These are phyloP conservation scores for Ophiostoma himal-ulmi DNA, from an alignment of 2,329 filamentous ascomycete genomes.

Conservation along the genomic window DNA sequence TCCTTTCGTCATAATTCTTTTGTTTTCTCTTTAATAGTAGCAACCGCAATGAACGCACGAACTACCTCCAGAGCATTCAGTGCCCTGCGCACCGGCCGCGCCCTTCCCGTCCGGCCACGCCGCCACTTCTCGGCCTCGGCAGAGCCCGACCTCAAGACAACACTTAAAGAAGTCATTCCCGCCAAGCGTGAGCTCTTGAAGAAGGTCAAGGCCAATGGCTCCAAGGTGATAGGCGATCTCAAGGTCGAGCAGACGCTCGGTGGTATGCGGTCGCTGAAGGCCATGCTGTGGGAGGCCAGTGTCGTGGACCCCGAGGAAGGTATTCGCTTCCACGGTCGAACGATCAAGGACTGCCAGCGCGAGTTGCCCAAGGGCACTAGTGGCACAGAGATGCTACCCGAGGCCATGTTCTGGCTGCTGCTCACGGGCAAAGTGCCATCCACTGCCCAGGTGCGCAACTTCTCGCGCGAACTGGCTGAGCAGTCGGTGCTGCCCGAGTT, in stretches of 20 bases:
- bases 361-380: constrained; percentile 87
- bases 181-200: constrained; percentile 90
- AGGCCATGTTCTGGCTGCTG: constrained; percentile 99
- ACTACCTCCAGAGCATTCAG: constrained; percentile 25
- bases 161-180: constrained; percentile 76
- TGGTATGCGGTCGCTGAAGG: constrained; percentile 94
- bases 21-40: neutral
- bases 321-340: constrained; percentile 95
- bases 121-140: constrained; percentile 66
- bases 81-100: constrained; percentile 20
- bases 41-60: constrained; percentile 24
- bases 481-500: constrained; percentile 77
- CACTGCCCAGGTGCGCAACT: constrained; percentile 68
- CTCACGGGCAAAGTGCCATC: constrained; percentile 89
- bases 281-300: constrained; percentile 98
- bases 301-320: constrained; percentile 95
- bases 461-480: constrained; percentile 82
- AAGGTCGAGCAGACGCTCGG: constrained; percentile 92
- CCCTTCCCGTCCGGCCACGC: constrained; percentile 28
- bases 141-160: constrained; percentile 85
- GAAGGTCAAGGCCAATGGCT: constrained; percentile 79
- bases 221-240: constrained; percentile 82
- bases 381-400: constrained; percentile 94
- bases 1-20: neutral
- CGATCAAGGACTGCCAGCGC: constrained; percentile 95